phyloP scores from a whole-genome alignment of 2,329 filamentous ascomycete species.

The Colletotrichum sp. region DNA sequence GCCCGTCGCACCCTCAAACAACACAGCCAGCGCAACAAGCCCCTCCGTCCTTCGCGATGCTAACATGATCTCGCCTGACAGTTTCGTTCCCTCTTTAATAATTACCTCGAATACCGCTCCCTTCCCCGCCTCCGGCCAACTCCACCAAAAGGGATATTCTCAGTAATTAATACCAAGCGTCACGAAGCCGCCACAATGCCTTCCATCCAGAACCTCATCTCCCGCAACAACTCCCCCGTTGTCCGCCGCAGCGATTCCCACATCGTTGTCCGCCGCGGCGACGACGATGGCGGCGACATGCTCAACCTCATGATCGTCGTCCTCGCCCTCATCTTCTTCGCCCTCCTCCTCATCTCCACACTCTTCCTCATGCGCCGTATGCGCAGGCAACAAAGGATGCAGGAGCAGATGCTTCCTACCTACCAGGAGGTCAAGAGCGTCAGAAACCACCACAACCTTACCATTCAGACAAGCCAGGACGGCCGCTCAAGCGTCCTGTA shows the following conservation, averaged over 20 bases:
- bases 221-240: slow-evolving; percentile 50
- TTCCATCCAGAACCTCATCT: slow-evolving; percentile 40
- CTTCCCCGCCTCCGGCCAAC: neutral
- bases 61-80: neutral
- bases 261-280: slow-evolving; percentile 40
- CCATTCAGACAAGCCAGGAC: slow-evolving; percentile 58
- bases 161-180: neutral
- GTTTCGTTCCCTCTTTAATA: slow-evolving; percentile 14
- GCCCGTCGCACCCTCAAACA: neutral
- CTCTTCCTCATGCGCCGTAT: slow-evolving; percentile 78
- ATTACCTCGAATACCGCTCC: slow-evolving; percentile 9
- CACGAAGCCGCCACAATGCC: slow-evolving; percentile 33
- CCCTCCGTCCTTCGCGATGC: neutral
- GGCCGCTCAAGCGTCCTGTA: slow-evolving; percentile 75
- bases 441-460: slow-evolving; percentile 60
- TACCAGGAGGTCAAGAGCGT: slow-evolving; percentile 68
- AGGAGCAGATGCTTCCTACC: slow-evolving; percentile 65
- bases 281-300: slow-evolving; percentile 60
- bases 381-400: slow-evolving; percentile 49
- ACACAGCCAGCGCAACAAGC: neutral
- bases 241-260: slow-evolving; percentile 21
- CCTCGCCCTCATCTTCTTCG: slow-evolving; percentile 77
- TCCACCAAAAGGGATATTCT: neutral
- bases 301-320: slow-evolving; percentile 81
- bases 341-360: slow-evolving; percentile 68